phyloP scores from a whole-genome alignment of 805 yeast genomes.

The Ogataea pini region DNA sequence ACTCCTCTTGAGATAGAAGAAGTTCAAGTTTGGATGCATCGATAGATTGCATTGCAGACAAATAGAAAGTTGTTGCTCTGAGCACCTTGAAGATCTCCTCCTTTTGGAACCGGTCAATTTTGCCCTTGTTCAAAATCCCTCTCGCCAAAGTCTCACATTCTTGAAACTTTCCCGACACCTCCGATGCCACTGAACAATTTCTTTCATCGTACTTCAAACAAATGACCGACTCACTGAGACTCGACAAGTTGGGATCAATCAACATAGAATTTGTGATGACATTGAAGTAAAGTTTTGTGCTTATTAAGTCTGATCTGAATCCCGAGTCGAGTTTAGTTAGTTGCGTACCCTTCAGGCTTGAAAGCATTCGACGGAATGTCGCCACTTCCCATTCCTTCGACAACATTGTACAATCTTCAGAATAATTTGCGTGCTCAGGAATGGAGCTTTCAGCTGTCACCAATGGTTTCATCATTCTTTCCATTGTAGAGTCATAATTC shows the following conservation, averaged over 20 bases:
- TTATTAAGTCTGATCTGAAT: conserved; percentile 17
- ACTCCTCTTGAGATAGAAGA: conserved; percentile 27
- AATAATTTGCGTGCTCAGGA: background rate
- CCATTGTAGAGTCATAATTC: background rate
- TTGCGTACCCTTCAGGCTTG: conserved; percentile 9
- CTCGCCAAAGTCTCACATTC: background rate
- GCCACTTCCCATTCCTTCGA: background rate
- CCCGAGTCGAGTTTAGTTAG: background rate
- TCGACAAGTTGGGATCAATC: conserved; percentile 50
- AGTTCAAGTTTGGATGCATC: conserved; percentile 21
- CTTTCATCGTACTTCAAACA: conserved; percentile 40
- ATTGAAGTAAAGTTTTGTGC: conserved; percentile 24
- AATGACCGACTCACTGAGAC: conserved; percentile 51
- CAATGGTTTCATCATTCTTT: background rate
- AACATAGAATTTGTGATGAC: conserved; percentile 36
- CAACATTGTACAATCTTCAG: background rate
- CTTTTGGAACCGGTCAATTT: conserved; percentile 11
- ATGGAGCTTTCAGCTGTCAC: background rate
- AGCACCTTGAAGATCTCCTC: conserved; percentile 20
- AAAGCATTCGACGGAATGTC: conserved; percentile 8
- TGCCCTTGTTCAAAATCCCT: background rate
- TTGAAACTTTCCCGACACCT: background rate
- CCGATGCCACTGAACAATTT: background rate
- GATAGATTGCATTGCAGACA: conserved; percentile 26
- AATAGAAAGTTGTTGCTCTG: conserved; percentile 23